Evolutionary conservation across 148 eudicot genomes (phyloP).

Genomic region (Cornus kousa): DNA sequence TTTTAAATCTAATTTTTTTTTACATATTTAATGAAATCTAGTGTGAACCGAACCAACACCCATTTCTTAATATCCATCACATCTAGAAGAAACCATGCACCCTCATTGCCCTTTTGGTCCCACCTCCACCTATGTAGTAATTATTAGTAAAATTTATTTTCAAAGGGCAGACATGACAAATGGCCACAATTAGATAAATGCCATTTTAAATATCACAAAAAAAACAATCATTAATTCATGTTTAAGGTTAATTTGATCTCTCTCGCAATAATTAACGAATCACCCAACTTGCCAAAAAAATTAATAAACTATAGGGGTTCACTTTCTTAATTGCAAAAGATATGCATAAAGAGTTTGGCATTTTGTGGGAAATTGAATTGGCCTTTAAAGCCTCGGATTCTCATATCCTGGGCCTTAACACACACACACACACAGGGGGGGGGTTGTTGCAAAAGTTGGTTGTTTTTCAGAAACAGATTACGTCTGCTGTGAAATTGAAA

Average conservation of each 20-base stretch:
- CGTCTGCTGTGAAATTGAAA: not conserved
- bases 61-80: no score
- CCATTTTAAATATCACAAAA: no score
- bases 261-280: no score
- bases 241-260: not conserved
- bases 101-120: not conserved
- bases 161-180: no score
- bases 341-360: not conserved
- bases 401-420: not conserved
- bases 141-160: no score
- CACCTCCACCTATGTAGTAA: no score
- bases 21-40: not conserved
- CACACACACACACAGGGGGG: no score
- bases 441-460: not conserved
- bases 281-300: not conserved
- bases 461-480: not conserved
- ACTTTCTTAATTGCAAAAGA: not conserved
- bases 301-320: not conserved
- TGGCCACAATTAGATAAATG: no score
- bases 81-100: no score
- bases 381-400: not conserved
- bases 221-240: no score
- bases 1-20: no score
- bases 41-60: not conserved
- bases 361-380: not conserved